Evolutionary conservation across 495 filamentous ascomycete genomes (phyloP).

Genomic region (Penicillium tannophilum): DNA sequence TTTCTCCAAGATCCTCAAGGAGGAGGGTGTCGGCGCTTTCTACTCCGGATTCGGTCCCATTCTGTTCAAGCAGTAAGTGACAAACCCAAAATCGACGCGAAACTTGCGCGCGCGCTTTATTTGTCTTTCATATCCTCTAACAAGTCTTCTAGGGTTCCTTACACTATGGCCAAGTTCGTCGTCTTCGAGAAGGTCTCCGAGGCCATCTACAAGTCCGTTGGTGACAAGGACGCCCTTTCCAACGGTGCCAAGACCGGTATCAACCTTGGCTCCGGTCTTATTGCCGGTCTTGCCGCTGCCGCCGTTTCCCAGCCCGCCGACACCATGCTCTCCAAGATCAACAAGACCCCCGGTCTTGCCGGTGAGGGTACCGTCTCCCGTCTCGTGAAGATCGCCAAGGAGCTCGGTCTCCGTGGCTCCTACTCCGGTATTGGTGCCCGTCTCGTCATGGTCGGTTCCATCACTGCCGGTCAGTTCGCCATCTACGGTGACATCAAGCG

Average conservation of each 20-base stretch:
- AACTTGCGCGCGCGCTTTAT: background rate
- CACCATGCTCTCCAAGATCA: constrained; percentile 99
- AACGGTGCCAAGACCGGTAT: constrained; percentile 76
- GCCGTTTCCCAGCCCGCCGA: constrained; percentile 97
- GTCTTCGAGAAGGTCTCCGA: constrained; percentile 98
- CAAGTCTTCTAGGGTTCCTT: constrained; percentile 72
- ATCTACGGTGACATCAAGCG: constrained; percentile 77
- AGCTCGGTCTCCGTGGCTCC: constrained; percentile 86
- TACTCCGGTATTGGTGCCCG: constrained; percentile 90
- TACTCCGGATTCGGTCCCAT: constrained; percentile 95
- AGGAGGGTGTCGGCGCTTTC: constrained; percentile 86
- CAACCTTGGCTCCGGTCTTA: constrained; percentile 94
- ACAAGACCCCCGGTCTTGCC: constrained; percentile 97
- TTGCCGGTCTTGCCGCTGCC: constrained; percentile 97
- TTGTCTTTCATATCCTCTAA: constrained; percentile 10
- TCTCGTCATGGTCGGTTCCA: constrained; percentile 60
- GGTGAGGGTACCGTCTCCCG: constrained; percentile 91
- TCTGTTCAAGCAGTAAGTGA: constrained; percentile 88
- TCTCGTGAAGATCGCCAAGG: constrained; percentile 93
- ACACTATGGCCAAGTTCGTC: constrained; percentile 99
- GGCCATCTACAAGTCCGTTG: constrained; percentile 62
- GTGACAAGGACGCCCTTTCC: constrained; percentile 76
- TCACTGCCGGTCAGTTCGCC: constrained; percentile 94
- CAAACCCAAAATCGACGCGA: background rate
- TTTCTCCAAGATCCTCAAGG: constrained; percentile 81